Percentiles rank a stretch among this genome's conserved stretches.
Conservation (phyloP, 2,329 filamentous ascomycete genomes). For the Botrytis hyacinthi region DNA sequence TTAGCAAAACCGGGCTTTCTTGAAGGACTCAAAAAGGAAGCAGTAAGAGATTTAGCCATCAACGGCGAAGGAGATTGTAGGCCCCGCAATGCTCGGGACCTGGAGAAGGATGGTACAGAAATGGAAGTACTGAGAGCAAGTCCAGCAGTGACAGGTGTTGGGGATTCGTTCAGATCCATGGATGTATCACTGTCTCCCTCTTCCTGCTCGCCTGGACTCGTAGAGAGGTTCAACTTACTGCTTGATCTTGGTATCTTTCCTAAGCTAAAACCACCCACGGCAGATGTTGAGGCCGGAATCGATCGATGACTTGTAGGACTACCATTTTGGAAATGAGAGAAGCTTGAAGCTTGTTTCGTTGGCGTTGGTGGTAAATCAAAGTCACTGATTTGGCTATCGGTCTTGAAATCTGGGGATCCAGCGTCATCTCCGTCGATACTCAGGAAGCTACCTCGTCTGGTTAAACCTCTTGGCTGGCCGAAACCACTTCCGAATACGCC, state of each 20-base stretch:
- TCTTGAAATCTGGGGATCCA: conserved; percentile 53
- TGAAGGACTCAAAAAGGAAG: conserved; percentile 34
- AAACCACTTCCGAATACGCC: conserved; percentile 61
- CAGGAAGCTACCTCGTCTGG: conserved; percentile 64
- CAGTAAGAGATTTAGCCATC: conserved; percentile 33
- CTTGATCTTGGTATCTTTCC: conserved; percentile 37
- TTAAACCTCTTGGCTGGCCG: conserved; percentile 43
- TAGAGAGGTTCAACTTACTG: conserved; percentile 40
- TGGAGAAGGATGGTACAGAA: conserved; percentile 43
- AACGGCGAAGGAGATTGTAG: conserved; percentile 33
- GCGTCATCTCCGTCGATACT: conserved; percentile 70
- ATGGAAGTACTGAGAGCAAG: conserved; percentile 39
- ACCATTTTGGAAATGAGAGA: conserved; percentile 28
- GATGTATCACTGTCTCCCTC: conserved; percentile 36
- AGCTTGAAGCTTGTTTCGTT: conserved; percentile 65
- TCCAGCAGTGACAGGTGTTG: conserved; percentile 39
- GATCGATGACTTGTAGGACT: conserved; percentile 37
- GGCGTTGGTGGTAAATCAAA: conserved; percentile 87
- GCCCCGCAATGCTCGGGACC: conserved; percentile 40
- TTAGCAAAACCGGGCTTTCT: conserved; percentile 53
- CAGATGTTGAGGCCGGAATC: conserved; percentile 31
- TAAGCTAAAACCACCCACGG: conserved; percentile 31
- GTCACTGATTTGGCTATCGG: conserved; percentile 61
- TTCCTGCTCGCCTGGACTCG: conserved; percentile 32
- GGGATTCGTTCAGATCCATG: conserved; percentile 37